A percentile compares a stretch with the other conserved stretches of the same genome.
Conservation (phyloP, 2,329 filamentous ascomycete species). For the Alternaria conjuncta region DNA sequence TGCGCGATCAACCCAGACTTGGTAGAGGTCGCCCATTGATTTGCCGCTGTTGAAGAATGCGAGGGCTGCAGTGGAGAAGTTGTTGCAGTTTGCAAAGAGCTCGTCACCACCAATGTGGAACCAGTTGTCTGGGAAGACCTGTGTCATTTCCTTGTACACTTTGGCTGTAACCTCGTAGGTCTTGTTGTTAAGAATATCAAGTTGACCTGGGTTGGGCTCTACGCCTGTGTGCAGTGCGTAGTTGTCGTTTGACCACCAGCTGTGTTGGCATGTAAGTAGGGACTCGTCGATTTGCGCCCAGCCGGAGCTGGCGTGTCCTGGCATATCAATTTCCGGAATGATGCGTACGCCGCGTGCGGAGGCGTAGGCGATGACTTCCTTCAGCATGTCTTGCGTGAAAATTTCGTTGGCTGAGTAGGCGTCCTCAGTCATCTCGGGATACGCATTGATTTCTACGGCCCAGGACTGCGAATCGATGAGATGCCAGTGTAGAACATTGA, state of each 20-base stretch:
- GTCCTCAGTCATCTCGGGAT: constrained; percentile 61
- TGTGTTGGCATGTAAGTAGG: constrained; percentile 63
- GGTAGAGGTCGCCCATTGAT: constrained; percentile 59
- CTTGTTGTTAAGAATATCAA: constrained; percentile 62
- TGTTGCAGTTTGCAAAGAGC: constrained; percentile 63
- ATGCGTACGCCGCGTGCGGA: constrained; percentile 64
- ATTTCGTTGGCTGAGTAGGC: constrained; percentile 60
- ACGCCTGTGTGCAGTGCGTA: constrained; percentile 63
- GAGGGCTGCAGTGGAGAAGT: constrained; percentile 59
- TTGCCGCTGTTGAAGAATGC: constrained; percentile 60
- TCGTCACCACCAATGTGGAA: constrained; percentile 65
- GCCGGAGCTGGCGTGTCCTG: constrained; percentile 62
- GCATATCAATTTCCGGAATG: constrained; percentile 69
- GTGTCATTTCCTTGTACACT: constrained; percentile 61
- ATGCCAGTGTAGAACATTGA: constrained; percentile 66
- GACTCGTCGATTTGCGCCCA: constrained; percentile 64
- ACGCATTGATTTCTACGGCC: constrained; percentile 58
- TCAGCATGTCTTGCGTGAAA: constrained; percentile 54
- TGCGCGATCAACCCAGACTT: constrained; percentile 62
- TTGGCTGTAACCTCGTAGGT: constrained; percentile 62
- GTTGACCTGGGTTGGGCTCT: constrained; percentile 63
- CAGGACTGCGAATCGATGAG: constrained; percentile 63
- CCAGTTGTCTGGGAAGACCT: constrained; percentile 59
- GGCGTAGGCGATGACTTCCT: constrained; percentile 57
- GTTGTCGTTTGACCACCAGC: constrained; percentile 67